Evolutionary conservation across 495 filamentous ascomycete species (phyloP).

Genomic region (Trichoderma erinaceum): DNA sequence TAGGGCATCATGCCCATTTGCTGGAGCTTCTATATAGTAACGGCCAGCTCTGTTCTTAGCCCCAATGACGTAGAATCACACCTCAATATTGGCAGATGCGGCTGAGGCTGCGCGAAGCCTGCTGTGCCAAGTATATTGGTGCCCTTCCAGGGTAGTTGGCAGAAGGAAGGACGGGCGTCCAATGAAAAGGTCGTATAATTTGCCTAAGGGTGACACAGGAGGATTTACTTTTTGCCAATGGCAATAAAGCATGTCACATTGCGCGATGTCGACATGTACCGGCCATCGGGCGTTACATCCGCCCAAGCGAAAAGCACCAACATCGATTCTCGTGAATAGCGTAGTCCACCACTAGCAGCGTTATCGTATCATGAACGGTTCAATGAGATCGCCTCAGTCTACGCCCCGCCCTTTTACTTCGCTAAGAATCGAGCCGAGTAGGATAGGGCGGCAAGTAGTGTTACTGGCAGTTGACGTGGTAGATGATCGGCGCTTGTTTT

Average conservation of each 20-base stretch:
- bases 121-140: not conserved
- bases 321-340: not conserved
- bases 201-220: not conserved
- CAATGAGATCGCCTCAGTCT: too few species aligned
- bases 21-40: not conserved
- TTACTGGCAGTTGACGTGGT: not conserved
- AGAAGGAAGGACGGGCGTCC: not conserved
- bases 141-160: not conserved
- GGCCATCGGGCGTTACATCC: not conserved
- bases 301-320: not conserved
- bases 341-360: not conserved
- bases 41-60: too few species aligned
- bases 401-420: too few species aligned
- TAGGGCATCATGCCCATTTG: not conserved
- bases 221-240: not conserved
- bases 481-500: constrained; percentile 3
- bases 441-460: not conserved
- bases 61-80: not conserved
- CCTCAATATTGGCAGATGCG: not conserved
- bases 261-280: not conserved
- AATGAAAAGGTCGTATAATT: not conserved
- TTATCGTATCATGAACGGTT: not conserved
- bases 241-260: not conserved
- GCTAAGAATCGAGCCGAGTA: too few species aligned
- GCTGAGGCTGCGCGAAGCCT: not conserved